Evolutionary conservation across 305 asterid genomes (phyloP).

Genomic region (Salvia sclarea): DNA sequence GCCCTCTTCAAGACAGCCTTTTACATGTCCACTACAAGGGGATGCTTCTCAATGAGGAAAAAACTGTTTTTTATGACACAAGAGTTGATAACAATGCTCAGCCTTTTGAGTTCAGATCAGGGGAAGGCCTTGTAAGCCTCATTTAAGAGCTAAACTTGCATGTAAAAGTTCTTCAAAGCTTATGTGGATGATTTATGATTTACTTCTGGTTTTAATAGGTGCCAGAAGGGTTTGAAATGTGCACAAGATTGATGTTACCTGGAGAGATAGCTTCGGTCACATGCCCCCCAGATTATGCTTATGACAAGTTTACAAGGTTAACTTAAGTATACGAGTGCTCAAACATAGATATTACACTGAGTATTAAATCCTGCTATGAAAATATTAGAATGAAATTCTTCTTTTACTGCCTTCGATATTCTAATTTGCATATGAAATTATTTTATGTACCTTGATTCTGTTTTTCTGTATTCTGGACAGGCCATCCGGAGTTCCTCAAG

Average conservation of each 20-base stretch:
- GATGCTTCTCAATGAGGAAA: constrained; percentile 79
- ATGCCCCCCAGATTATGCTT: constrained; percentile 98
- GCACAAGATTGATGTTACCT: constrained; percentile 91
- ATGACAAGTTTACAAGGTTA: constrained; percentile 91
- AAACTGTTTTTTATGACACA: constrained; percentile 81
- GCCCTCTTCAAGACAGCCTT: constrained; percentile 96
- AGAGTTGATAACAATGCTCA: constrained; percentile 65
- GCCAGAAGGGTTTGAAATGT: constrained; percentile 98
- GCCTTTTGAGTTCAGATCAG: constrained; percentile 95
- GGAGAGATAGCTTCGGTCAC: constrained; percentile 89
- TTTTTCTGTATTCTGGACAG: constrained; percentile 41
- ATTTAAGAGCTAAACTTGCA: constrained; percentile 27
- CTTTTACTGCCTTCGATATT: constrained; percentile 9
- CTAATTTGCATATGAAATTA: constrained; percentile 17
- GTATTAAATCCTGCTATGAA: not conserved
- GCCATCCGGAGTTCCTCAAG: constrained; percentile 81
- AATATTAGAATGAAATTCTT: not conserved
- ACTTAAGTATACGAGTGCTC: not conserved
- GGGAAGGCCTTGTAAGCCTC: constrained; percentile 94
- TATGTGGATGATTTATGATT: constrained; percentile 21
- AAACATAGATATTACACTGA: constrained; percentile 7
- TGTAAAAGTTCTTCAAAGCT: constrained; percentile 11
- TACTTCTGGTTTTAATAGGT: constrained; percentile 55
- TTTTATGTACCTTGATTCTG: constrained; percentile 8
- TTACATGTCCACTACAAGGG: constrained; percentile 91